Conservation (phyloP, 768 basidiomycete species). For the Boletus reticulatus region DNA sequence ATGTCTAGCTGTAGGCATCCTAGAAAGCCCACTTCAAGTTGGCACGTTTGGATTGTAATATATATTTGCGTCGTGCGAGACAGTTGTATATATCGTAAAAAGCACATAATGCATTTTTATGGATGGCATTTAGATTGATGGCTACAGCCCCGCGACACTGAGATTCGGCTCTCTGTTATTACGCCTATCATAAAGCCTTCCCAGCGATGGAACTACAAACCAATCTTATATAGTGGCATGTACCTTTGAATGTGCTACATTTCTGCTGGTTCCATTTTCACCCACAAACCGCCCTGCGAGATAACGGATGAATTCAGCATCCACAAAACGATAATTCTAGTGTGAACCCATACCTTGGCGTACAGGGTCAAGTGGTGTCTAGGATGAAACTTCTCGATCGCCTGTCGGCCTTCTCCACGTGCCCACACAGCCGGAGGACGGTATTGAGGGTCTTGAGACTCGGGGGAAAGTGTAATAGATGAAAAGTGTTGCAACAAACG, state of each 20-base stretch:
- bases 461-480: conserved; percentile 19
- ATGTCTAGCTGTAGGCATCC: neutral
- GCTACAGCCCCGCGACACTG: too few species aligned
- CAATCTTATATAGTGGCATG: neutral
- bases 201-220: neutral
- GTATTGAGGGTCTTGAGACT: conserved; percentile 27
- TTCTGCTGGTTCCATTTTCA: conserved; percentile 38
- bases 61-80: too few species aligned
- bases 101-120: neutral
- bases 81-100: too few species aligned
- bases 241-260: neutral
- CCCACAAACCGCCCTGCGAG: conserved; percentile 46
- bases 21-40: too few species aligned
- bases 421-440: conserved; percentile 31
- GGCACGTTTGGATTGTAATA: too few species aligned
- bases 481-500: conserved; percentile 30
- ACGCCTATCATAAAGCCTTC: too few species aligned
- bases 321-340: neutral
- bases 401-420: conserved; percentile 22
- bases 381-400: conserved; percentile 25
- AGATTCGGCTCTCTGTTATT: too few species aligned
- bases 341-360: conserved; percentile 32
- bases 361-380: conserved; percentile 33
- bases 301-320: neutral
- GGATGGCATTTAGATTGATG: too few species aligned